Conservation (phyloP, 73 alveolate species). For the Paramecium caudatum region DNA sequence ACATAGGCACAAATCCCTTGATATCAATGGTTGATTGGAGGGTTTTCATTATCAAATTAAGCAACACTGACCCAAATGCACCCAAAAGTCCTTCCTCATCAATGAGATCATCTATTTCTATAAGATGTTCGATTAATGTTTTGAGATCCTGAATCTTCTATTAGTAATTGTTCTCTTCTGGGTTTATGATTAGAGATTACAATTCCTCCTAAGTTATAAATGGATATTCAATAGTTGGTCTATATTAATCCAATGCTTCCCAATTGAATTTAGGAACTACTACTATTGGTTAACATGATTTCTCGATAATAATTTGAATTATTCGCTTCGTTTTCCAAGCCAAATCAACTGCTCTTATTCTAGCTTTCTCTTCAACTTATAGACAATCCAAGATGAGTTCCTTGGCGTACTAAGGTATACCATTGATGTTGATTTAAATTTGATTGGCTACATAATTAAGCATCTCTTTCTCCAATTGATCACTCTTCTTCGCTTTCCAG, state of each 20-base stretch:
- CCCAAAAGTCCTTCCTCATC: too few relatives aligned
- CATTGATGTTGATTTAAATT: not conserved
- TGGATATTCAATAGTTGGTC: not conserved
- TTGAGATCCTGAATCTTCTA: too few relatives aligned
- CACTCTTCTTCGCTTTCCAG: slow-evolving; percentile 59
- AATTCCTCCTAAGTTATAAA: not conserved
- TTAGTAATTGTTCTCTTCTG: too few relatives aligned
- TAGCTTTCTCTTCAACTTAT: slow-evolving; percentile 12
- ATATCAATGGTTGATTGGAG: too few relatives aligned
- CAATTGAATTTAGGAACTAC: slow-evolving; percentile 2
- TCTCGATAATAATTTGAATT: not conserved
- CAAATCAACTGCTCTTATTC: slow-evolving; percentile 33
- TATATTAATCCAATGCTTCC: slow-evolving; percentile 18
- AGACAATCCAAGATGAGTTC: slow-evolving; percentile 51
- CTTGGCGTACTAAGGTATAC: not conserved
- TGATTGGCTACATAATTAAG: slow-evolving; percentile 47
- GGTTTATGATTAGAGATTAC: too few relatives aligned
- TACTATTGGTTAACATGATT: not conserved
- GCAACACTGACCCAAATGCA: too few relatives aligned
- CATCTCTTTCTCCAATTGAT: slow-evolving; percentile 32
- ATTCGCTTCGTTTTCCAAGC: slow-evolving; percentile 30
- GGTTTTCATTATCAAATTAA: too few relatives aligned
- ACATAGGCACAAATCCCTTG: too few relatives aligned
- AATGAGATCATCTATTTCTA: too few relatives aligned
- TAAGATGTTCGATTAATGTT: too few relatives aligned